These are phyloP conservation scores for Aristolochia contorta DNA, from an alignment of 164 flowering plant genomes.

Conservation along the genomic window DNA sequence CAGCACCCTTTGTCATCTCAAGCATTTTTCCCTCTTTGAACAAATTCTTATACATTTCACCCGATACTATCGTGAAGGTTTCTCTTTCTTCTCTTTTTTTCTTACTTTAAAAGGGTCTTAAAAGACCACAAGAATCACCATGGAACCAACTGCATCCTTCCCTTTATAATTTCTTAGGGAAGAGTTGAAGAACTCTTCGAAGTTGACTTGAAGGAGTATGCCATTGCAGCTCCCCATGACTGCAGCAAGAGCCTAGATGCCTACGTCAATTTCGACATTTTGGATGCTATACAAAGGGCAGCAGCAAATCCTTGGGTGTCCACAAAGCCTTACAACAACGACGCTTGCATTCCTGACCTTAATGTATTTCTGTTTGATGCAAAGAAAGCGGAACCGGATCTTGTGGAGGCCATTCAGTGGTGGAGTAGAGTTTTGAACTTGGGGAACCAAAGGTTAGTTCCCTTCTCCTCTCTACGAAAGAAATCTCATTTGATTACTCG, in stretches of 20 bases:
- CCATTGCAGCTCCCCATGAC: constrained; percentile 29
- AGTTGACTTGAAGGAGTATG: constrained; percentile 20
- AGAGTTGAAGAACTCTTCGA: constrained; percentile 26
- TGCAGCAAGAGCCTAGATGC: constrained; percentile 18
- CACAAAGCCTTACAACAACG: constrained; percentile 15
- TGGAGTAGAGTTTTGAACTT: constrained; percentile 25
- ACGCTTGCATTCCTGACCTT: constrained; percentile 20
- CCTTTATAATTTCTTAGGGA: constrained; percentile 15
- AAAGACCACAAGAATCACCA: not conserved
- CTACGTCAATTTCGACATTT: constrained; percentile 20
- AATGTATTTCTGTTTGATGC: constrained; percentile 23
- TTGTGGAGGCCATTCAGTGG: constrained; percentile 25
- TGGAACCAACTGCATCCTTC: not conserved
- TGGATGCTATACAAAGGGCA: constrained; percentile 35
- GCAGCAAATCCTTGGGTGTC: constrained; percentile 34
- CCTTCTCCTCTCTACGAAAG: not conserved
- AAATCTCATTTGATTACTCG: not conserved
- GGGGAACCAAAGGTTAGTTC: constrained; percentile 14
- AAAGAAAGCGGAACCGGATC: constrained; percentile 12
- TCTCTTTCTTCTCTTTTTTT: constrained; percentile 1
- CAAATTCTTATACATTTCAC: constrained; percentile 26
- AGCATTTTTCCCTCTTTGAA: constrained; percentile 9
- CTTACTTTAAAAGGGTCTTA: not conserved
- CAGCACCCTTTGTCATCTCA: constrained; percentile 28
- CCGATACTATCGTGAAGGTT: constrained; percentile 29